Conservation (phyloP, 1,284 basidiomycete genomes). For the Entoloma clypeatum region DNA sequence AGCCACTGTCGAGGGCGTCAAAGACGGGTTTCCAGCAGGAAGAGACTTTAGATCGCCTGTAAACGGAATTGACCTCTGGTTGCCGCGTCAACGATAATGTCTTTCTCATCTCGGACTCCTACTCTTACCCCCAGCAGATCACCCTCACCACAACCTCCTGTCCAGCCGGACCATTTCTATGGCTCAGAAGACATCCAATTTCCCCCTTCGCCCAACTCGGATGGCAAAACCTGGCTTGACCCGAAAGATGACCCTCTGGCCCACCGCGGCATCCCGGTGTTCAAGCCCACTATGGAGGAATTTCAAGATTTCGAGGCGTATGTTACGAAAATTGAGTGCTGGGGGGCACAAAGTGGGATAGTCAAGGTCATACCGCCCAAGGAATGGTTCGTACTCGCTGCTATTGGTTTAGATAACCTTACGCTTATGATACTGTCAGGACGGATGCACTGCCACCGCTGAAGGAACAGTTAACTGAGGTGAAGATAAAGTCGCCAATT, state of each 20-base stretch:
- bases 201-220: constrained; percentile 54
- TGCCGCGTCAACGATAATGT: constrained; percentile 22
- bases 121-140: constrained; percentile 55
- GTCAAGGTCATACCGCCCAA: constrained; percentile 92
- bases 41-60: no score
- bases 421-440: constrained; percentile 55
- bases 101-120: constrained; percentile 35
- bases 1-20: no score
- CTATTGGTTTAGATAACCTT: constrained; percentile 2
- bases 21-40: no score
- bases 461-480: constrained; percentile 59
- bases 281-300: constrained; percentile 86
- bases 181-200: constrained; percentile 49
- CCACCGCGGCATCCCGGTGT: constrained; percentile 87
- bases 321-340: constrained; percentile 79
- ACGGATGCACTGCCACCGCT: constrained; percentile 67
- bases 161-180: constrained; percentile 83
- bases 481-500: constrained; percentile 83
- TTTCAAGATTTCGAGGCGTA: constrained; percentile 88
- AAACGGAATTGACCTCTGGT: no score
- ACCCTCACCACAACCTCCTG: constrained; percentile 46
- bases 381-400: constrained; percentile 68
- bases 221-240: constrained; percentile 61
- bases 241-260: constrained; percentile 85
- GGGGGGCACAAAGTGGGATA: constrained; percentile 87